Base-by-base conservation (phyloP, 495 filamentous ascomycete species). In the Lasiosphaeria miniovina region DNA sequence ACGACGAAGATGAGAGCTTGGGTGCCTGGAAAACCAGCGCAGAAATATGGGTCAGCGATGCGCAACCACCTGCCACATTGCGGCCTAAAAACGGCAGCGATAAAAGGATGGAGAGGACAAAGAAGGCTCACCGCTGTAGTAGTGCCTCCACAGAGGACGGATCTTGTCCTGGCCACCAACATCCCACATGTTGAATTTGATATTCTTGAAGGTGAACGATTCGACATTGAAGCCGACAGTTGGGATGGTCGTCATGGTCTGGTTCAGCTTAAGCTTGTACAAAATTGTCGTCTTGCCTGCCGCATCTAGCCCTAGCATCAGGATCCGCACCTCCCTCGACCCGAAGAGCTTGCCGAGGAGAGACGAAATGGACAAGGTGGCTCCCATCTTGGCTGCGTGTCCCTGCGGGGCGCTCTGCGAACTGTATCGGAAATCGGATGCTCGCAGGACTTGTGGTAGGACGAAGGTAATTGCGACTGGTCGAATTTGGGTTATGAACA, bases 81-180 rank as follows among this genome's bases (percentile, higher is more conserved):
- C n/a, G n/a, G n/a, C n/a, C n/a, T n/a, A n/a, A n/a, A n/a, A n/a
- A n/a, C n/a, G n/a, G n/a, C n/a, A n/a, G n/a, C n/a, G n/a, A n/a
- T n/a, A n/a, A n/a, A n/a, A n/a, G n/a, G n/a, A n/a, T n/a, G n/a
- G n/a, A n/a, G n/a, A n/a, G n/a, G n/a, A n/a, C n/a, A n/a, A n/a
- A n/a, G n/a, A 15, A 49, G 7, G 52, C 52, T 34, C 36, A 31
- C 92, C 93, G 65, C 90, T 95, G 70, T 96, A 98, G 81, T 98
- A 98, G 78, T 98, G 94, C 76, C 94, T 86, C 94, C 94, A 98
- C 49, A 98, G 77, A 50, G 94, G 94, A 53, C 94, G 84, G 66
- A 98, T 98, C 86, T 98, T 98, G 84, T 98, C 94, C 82, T 98
- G 94, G 66, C 94, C 94, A 74, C 94, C 94, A 36, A 98, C 94